Evolutionary conservation across 257 asterid genomes (phyloP), one percentile per base, ranked within the genome.

Genomic region (Mitragyna speciosa): DNA sequence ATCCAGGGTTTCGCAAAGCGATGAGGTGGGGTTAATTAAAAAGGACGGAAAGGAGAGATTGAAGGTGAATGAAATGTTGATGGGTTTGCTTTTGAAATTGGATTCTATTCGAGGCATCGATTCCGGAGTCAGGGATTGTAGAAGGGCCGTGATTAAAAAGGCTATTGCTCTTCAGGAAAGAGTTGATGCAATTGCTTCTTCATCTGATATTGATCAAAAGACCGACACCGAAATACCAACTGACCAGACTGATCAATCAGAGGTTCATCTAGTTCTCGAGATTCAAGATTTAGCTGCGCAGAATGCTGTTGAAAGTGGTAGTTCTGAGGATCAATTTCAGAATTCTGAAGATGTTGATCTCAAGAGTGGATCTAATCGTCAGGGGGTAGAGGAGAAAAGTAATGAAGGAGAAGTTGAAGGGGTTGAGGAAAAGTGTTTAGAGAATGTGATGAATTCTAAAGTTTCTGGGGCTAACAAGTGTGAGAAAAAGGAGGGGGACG

Each of bases 91-190:
- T 67, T 79, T 93, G 2, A 86, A 88, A 79, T 76, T 95, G 73
- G 99, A 95, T 79, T 90, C 96, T 7, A 83, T 95, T 69, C 61
- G 82, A 19, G 95, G 98, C 3, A 26, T 88, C 14, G 96, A 91
- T 84, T 83, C 79, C 2, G 97, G 97, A 2, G 90, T 95, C 5
- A 86, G 93, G 87, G 85, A n/a, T 22, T 91, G 88, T 75, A 82
- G 99, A 81, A 95, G 85, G 83, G 81, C 89, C 2, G 99, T 95
- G 43, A 88, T 87, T 67, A 82, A 86, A 31, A 93, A 90, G 89
- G 96, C 87, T 6, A 88, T 95, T 45, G 85, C 87, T 1, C 69
- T 93, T 87, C 99, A 93, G 76, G 99, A 95, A 67, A 85, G 72
- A 70, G 78, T 93, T 12, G 98, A 95, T 73, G 81, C 91, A 1